These are phyloP conservation scores for Isoetes taiwanensis DNA, from an alignment of 75 land plant genomes.

Conservation along the genomic window DNA sequence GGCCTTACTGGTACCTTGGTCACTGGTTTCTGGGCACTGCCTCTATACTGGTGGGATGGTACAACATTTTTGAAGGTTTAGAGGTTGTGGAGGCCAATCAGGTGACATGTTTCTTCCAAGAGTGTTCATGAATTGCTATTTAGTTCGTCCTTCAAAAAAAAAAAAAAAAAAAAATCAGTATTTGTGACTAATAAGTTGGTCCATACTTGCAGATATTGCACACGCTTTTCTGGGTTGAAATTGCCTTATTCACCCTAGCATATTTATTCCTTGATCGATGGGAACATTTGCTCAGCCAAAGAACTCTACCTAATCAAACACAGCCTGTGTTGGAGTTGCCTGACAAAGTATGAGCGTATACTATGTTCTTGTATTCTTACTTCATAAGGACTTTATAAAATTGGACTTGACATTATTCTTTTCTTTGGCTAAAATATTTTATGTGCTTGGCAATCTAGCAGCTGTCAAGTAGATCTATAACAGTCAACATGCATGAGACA, in stretches of 20 bases:
- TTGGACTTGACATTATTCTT: no score
- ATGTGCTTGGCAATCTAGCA: no score
- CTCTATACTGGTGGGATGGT: slow-evolving; percentile 8
- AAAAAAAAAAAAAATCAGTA: neutral
- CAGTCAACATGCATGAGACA: no score
- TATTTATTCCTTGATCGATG: slow-evolving; percentile 11
- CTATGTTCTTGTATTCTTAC: no score
- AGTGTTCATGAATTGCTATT: neutral
- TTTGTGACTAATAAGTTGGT: neutral
- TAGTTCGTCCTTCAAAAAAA: neutral
- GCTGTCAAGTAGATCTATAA: no score
- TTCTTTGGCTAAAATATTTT: no score
- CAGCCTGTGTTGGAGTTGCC: no score
- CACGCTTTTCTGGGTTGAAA: neutral
- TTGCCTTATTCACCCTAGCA: slow-evolving; percentile 6
- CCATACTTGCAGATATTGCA: neutral
- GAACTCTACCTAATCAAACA: no score
- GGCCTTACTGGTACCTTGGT: slow-evolving; percentile 7
- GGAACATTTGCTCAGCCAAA: neutral
- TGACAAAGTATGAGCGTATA: no score
- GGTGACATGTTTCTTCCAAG: neutral
- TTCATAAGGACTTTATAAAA: no score
- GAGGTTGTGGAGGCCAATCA: neutral
- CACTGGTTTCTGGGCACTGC: slow-evolving; percentile 14
- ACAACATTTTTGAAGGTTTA: slow-evolving; percentile 12